Conservation (phyloP, 352 stramenopile species). For the Globisporangium alternatum region DNA sequence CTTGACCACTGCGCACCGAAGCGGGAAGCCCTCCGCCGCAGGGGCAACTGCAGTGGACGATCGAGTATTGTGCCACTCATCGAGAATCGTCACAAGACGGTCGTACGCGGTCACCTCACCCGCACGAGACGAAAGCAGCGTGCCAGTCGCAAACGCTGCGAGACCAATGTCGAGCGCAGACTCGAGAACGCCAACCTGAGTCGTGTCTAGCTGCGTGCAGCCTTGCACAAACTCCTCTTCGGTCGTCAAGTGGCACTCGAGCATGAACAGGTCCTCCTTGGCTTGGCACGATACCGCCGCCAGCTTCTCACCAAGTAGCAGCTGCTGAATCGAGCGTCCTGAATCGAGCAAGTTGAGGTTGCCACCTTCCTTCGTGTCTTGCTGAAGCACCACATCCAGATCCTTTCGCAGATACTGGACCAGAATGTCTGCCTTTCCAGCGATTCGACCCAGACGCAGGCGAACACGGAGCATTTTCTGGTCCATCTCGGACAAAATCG, state of each 20-base stretch:
- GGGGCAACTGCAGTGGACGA: slow-evolving; percentile 16
- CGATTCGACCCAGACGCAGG: slow-evolving; percentile 57
- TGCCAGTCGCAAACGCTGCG: slow-evolving; percentile 52
- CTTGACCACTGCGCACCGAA: slow-evolving; percentile 62
- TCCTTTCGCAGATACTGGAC: slow-evolving; percentile 67
- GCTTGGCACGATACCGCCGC: slow-evolving; percentile 54
- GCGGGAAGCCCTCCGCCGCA: slow-evolving; percentile 48
- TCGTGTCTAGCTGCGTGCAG: slow-evolving; percentile 42
- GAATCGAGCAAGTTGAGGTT: slow-evolving; percentile 27
- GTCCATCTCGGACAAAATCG: slow-evolving; percentile 74
- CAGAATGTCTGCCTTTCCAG: slow-evolving; percentile 69
- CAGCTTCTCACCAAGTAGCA: slow-evolving; percentile 61
- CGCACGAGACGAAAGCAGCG: slow-evolving; percentile 38
- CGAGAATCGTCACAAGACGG: slow-evolving; percentile 44
- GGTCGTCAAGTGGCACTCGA: slow-evolving; percentile 71
- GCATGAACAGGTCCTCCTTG: slow-evolving; percentile 69
- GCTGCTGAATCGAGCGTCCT: slow-evolving; percentile 42
- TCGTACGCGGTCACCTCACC: slow-evolving; percentile 48
- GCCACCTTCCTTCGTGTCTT: slow-evolving; percentile 31
- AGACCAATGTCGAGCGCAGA: slow-evolving; percentile 53
- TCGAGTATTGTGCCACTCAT: slow-evolving; percentile 52
- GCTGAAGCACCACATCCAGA: slow-evolving; percentile 40
- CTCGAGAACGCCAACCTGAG: slow-evolving; percentile 43
- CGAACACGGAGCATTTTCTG: slow-evolving; percentile 71
- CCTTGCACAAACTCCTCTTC: slow-evolving; percentile 54